These are phyloP conservation scores for Leucocoprinus birnbaumii DNA, from an alignment of 768 basidiomycete genomes.

Conservation along the genomic window DNA sequence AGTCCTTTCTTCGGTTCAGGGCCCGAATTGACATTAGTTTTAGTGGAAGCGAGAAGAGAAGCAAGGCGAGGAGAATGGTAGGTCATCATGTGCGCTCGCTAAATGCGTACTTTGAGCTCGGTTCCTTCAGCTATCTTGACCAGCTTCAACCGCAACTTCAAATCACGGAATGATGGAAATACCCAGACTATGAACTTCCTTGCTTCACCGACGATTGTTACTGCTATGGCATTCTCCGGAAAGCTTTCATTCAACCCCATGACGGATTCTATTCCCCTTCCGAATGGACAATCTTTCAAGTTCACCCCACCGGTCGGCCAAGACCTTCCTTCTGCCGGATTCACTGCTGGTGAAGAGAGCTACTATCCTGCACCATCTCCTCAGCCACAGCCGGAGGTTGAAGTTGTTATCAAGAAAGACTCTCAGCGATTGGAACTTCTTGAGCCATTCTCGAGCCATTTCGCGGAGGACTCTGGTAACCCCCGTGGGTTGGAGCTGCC, in stretches of 20 bases:
- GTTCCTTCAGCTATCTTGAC: slow-evolving; percentile 80
- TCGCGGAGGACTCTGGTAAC: slow-evolving; percentile 45
- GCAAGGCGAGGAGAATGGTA: slow-evolving; percentile 88
- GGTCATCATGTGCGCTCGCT: neutral
- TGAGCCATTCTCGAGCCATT: slow-evolving; percentile 81
- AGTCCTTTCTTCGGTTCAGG: neutral
- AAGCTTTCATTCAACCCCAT: slow-evolving; percentile 92
- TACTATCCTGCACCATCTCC: slow-evolving; percentile 81
- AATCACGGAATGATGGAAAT: slow-evolving; percentile 97
- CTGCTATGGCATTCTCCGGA: slow-evolving; percentile 96
- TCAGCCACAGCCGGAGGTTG: slow-evolving; percentile 68
- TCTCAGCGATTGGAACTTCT: slow-evolving; percentile 87
- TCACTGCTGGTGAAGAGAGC: slow-evolving; percentile 66
- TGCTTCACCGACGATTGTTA: slow-evolving; percentile 94
- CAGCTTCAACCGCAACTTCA: slow-evolving; percentile 90
- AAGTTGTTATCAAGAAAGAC: slow-evolving; percentile 71
- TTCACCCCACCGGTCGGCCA: slow-evolving; percentile 84
- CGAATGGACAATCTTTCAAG: slow-evolving; percentile 76
- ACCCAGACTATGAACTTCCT: slow-evolving; percentile 95
- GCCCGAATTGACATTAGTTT: slow-evolving; percentile 4
- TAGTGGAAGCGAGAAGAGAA: slow-evolving; percentile 94
- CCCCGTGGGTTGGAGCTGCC: slow-evolving; percentile 71
- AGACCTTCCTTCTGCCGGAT: slow-evolving; percentile 82
- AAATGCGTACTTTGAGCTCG: neutral
- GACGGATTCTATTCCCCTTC: slow-evolving; percentile 64